Evolutionary conservation across 371 early-diverging fungal genomes (phyloP), one percentile per base, ranked within the genome.

Genomic region (Mucor mucedo): DNA sequence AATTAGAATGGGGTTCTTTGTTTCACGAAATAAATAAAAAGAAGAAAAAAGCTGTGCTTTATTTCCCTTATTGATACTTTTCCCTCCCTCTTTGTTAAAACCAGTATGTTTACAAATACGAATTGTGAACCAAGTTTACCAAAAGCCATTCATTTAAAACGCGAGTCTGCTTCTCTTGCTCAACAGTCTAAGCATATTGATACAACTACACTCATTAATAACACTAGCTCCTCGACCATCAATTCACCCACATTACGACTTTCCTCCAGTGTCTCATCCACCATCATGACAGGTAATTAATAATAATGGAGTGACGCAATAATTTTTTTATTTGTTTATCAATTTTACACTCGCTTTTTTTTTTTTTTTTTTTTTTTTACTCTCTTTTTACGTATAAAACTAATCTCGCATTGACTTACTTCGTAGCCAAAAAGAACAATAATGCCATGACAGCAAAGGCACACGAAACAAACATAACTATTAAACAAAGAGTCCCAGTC

Each of bases 271-370:
- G 52, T 58, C n/a, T 64, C 66, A 44, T 55, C 60, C 27, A 65
- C 66, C 40, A 65, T 65, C 54, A 59, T 65, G 49, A 45, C 66
- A 65, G 66, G 66, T 65, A 60, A 28, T 28, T 11, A 40, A 33
- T 41, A 49, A 11, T 42, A 21, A 29, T n/a, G 38, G 29, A 62
- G 61, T 67, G 67, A 67, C 67, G 67, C 67, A 67, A 67, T 58
- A 27, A 14, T 49, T 55, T 39, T 49, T 27, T 49, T 55, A 28
- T 62, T 48, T 48, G 28, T 40, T 60, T 48, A 40, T 49, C 54
- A 33, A 60, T 59, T 59, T 39, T 58, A 4, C 38, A 21, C 21
- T 21, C 45, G 14, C 45, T 44, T 45, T 52, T 54, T 53, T 3
- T 39, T 41, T 5, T 48, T 47, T 1, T 32, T 16, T 16, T 30